Base-by-base conservation (phyloP, 768 basidiomycete species). In the Suillus discolor region DNA sequence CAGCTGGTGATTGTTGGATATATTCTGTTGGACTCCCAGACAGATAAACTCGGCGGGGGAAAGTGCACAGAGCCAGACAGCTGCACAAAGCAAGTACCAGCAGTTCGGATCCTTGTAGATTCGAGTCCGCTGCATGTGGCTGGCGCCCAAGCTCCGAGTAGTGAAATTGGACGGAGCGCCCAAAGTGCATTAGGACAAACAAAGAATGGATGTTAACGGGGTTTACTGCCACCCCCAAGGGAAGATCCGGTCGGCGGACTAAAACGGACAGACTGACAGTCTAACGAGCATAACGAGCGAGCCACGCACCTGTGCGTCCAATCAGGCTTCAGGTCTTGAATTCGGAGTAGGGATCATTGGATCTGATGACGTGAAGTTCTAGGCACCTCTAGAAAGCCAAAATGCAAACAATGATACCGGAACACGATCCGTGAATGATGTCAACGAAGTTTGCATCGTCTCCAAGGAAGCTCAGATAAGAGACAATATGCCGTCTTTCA, bases 271-370 rank as follows among this genome's bases (percentile, higher is more conserved):
- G 28, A 28, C 18, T 18, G 39, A 59, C 25, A 20, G 15, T 16
- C 25, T 18, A 42, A 13, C 6, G 23, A 60, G 9, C 20, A 41
- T 25, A 3, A 59, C 57, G 38, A 59, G 38, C 57, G 16, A 20
- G 9, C 18, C 25, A 39, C 9, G 36, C 13, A 18, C 25, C 25
- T 18, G 39, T 25, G 6, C 25, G 25, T 28, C 39, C 20, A 60
- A 60, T 60, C 59, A 60, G 6, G 59, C 59, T 42, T 60, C 59
- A 60, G 25, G 20, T n/a, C 59, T 28, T 42, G 57, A 39, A 39
- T 59, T 39, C 23, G n/a, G n/a, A 18, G 11, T 23, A 60, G 18
- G 59, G 23, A 31, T 42, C 11, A 41, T 20, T 60, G 59, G 6
- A 60, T 28, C 59, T 18, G 25, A 41, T 60, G 6, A 42, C 59